Evolutionary conservation across 164 flowering plant genomes (phyloP), one percentile per base, ranked within the genome.

Genomic region (Piper betle): DNA sequence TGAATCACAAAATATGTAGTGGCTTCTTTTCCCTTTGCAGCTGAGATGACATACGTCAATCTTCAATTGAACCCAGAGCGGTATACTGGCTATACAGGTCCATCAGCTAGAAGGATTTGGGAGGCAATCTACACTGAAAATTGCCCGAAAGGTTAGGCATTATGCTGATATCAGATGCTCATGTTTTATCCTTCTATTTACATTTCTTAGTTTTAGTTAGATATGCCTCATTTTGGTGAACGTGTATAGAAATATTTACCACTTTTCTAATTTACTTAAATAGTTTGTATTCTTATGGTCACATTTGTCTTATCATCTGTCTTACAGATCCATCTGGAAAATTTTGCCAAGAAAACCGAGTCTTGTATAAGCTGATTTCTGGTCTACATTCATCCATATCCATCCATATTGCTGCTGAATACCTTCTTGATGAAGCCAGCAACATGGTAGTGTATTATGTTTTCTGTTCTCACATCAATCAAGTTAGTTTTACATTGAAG

Each of bases 91-190:
- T 91, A 87, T 58, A 69, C 76, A 59, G 98, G 98, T 56, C 89
- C 93, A 68, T 92, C 98, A 20, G 96, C 98, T 37, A 75, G 93
- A 73, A 81, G 98, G 72, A 89, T 92, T 72, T 92, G 98, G 98
- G 98, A 89, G 68, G 91, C 98, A 60, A 39, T 87, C 63, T 92
- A 92, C 71, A 66, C 85, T 38, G 96, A 92, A 72, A 92, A 92
- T 68, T 88, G 97, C 66, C 97, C 90, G 57, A 88, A 80, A 78
- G 81, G 97, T 88, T 54, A 82, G 86, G 75, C 41, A 37, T 9
- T 25, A 11, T 5, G 15, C 41, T 59, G 19, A 2, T 59, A 18
- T 59, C 25, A 9, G 39, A 12, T 7, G 46, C 38, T 38, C 19
- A 39, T 39, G 6, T 39, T 25, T 37, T 0, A 9, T 58, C 2